Base-by-base conservation (phyloP, 169 alveolate species). In the Plasmodium gaboni region DNA sequence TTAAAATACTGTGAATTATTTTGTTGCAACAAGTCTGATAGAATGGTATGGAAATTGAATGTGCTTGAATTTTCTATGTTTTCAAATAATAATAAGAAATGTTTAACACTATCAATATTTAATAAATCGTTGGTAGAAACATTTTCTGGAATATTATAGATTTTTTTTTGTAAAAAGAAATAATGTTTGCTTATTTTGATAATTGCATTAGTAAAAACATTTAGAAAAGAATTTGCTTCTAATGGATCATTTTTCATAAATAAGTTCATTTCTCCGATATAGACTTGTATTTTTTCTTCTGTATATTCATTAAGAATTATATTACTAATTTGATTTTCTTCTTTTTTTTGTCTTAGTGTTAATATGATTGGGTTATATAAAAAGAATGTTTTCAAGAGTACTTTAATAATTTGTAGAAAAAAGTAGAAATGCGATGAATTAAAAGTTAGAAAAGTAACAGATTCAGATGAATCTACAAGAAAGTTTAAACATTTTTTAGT, bases 211-310 rank as follows among this genome's bases (percentile, higher is more conserved):
- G 87, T 50, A 65, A 86, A 70, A 26, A 71, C 28, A 19, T 86
- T 63, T 42, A 86, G n/a, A 38, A 38, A 86, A 1, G 92, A 86
- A 17, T 48, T 46, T 46, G 63, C 17, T 44, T 86, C 87, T 7
- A 53, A 68, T 17, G 87, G 72, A 19, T 86, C 85, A 26, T 86
- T 60, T 53, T 71, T 86, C 59, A 63, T 42, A 55, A 86, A 86
- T n/a, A 67, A 42, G 32, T 72, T 69, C 92, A 86, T 86, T n/a
- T 86, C 92, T n/a, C 92, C 88, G 1, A 60, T 46, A 44, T 42
- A 74, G 10, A 61, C 42, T 12, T 70, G 50, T 26, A 70, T 50
- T 6, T 50, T 15, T 9, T 70, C 64, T 48, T 70, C 89, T 5
- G 74, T 51, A 55, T 65, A 48, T 12, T 64, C 78, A 19, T 12